phyloP scores from a whole-genome alignment of 2,329 filamentous ascomycete species.

The Aspergillus awamori region DNA sequence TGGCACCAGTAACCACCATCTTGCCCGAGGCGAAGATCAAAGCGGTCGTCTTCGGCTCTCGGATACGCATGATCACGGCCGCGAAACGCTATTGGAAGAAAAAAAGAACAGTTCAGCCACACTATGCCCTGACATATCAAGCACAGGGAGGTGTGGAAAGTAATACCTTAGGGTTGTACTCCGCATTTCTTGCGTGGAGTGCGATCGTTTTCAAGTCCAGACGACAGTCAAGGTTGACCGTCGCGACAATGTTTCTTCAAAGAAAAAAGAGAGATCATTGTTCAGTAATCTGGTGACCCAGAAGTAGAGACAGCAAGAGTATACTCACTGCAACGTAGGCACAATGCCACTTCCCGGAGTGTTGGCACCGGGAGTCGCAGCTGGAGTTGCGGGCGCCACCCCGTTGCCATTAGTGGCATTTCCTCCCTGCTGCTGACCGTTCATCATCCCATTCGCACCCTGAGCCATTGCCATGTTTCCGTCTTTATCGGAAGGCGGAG shows the following conservation, averaged over 20 bases:
- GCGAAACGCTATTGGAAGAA: constrained; percentile 78
- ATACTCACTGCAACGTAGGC: constrained; percentile 95
- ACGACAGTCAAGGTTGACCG: constrained; percentile 96
- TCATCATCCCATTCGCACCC: constrained; percentile 52
- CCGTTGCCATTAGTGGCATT: constrained; percentile 70
- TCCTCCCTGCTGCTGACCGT: constrained; percentile 59
- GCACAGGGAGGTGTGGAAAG: constrained; percentile 38
- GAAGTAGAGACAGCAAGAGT: constrained; percentile 46
- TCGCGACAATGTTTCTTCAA: constrained; percentile 95
- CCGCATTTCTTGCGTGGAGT: constrained; percentile 94
- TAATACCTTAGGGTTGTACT: constrained; percentile 96
- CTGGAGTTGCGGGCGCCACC: constrained; percentile 87
- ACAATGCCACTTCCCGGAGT: constrained; percentile 86
- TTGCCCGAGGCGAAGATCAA: constrained; percentile 98
- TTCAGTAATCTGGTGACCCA: constrained; percentile 55
- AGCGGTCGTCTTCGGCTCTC: constrained; percentile 97
- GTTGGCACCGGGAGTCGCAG: constrained; percentile 82
- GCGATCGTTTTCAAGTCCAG: constrained; percentile 99
- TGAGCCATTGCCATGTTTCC: constrained; percentile 53
- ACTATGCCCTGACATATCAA: constrained; percentile 41
- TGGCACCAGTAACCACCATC: constrained; percentile 98
- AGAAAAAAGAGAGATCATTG: constrained; percentile 34
- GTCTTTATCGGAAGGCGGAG: constrained; percentile 73
- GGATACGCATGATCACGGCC: constrained; percentile 99
- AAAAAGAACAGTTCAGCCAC: constrained; percentile 48